phyloP scores from a whole-genome alignment of 306 rosid species.

The Vicia faba region DNA sequence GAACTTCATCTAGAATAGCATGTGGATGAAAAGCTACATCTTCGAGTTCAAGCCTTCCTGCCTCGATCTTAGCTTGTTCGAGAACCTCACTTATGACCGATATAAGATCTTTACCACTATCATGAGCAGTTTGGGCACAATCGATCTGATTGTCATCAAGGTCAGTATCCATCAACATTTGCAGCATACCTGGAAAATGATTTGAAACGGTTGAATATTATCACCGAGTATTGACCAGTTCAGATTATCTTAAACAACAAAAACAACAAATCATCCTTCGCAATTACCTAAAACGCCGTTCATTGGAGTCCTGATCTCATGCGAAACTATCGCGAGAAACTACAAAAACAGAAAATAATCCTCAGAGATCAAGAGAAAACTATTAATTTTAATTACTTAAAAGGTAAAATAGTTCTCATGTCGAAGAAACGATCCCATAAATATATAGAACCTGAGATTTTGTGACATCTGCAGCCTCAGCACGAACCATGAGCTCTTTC shows the following conservation, averaged over 20 bases:
- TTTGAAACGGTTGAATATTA: too few relatives aligned
- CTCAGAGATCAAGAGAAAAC: too few relatives aligned
- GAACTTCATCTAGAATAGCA: conserved; percentile 75
- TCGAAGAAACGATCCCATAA: too few relatives aligned
- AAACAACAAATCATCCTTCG: too few relatives aligned
- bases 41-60: conserved; percentile 93
- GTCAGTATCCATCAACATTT: conserved; percentile 95
- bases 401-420: too few relatives aligned
- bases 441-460: too few relatives aligned
- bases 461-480: conserved; percentile 99
- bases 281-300: conserved; percentile 98
- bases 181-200: too few relatives aligned
- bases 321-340: conserved; percentile 98
- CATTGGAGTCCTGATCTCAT: conserved; percentile 99
- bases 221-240: too few relatives aligned
- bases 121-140: conserved; percentile 78
- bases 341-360: too few relatives aligned
- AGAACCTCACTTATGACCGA: conserved; percentile 92
- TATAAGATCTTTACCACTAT: conserved; percentile 83
- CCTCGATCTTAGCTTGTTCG: conserved; percentile 95
- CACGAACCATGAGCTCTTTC: conserved; percentile 71
- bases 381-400: too few relatives aligned
- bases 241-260: too few relatives aligned
- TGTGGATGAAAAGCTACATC: conserved; percentile 78
- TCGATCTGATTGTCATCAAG: conserved; percentile 81